Base-by-base conservation (phyloP, 176 grass and related monocot species). In the Thinopyrum elongatum region DNA sequence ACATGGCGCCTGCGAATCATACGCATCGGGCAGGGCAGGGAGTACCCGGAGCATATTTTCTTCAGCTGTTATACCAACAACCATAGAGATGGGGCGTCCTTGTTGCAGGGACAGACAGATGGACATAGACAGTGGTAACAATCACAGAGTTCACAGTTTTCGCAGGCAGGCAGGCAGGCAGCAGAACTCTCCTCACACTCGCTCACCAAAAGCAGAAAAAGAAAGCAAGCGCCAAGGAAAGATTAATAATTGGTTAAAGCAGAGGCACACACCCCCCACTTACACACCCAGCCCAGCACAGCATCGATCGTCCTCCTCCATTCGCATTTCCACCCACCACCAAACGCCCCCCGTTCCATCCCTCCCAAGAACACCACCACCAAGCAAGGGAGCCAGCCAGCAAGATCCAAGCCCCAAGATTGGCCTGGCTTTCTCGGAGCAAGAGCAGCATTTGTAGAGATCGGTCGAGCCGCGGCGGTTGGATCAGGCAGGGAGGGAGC, bases 81-180 rank as follows among this genome's bases (percentile, higher is more conserved):
- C 90, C 76, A 85, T 79, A 83, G 87, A 86, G 90, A 92, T 97
- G 92, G 77, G 86, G 88, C 72, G 92, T 97, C 92, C 79, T 87
- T 90, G 85, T 86, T 84, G 66, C 88, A 85, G 92, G 57, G 79
- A 92, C 73, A 29, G 39, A 1, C 67, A 17, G 44, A 75, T 58
- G 1, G 19, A 58, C 55, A 22, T 3, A 76, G 74, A 76, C 86
- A 87, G 42, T 34, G 57, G 81, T 86, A 83, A 86, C 80, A 79
- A 78, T 81, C 19, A 76, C 74, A 76, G 26, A 51, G 53, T 76
- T 76, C 44, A 76, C 30, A 78, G 76, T 26, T 72, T 53, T 62
- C 81, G 25, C 67, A 21, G 65, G 15, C 49, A n/a, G 27, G 7
- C 68, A 53, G n/a, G n/a, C n/a, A n/a, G n/a, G 49, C 49, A 5